These are phyloP conservation scores for Populus nigra DNA, from an alignment of 345 rosid species.

Conservation along the genomic window DNA sequence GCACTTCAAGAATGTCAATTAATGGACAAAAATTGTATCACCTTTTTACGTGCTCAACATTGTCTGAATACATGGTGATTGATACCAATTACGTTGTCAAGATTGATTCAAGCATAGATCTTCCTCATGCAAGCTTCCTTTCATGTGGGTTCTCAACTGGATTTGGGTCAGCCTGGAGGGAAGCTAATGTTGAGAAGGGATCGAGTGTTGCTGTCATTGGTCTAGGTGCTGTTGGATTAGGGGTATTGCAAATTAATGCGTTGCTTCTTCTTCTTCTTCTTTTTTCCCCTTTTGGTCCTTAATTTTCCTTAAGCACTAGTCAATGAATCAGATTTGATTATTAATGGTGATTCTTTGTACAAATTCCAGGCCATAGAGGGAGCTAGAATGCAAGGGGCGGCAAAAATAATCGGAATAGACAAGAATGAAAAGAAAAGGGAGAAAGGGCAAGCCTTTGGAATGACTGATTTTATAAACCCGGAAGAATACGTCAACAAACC, in stretches of 20 bases:
- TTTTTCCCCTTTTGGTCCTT: no score
- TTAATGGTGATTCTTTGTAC: no score
- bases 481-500: no score
- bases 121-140: conserved; percentile 48
- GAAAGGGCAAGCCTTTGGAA: no score
- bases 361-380: conserved; percentile 49
- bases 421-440: no score
- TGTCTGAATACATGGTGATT: conserved; percentile 56
- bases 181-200: conserved; percentile 47
- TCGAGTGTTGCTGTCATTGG: conserved; percentile 61
- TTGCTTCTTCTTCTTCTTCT: no score
- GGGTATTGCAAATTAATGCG: conserved; percentile 25
- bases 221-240: conserved; percentile 71
- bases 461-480: no score
- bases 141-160: conserved; percentile 79
- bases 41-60: conserved; percentile 50
- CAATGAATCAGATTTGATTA: no score
- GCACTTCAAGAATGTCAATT: conserved; percentile 55
- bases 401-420: conserved; percentile 32
- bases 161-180: conserved; percentile 68
- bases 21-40: conserved; percentile 47
- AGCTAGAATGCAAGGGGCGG: conserved; percentile 55
- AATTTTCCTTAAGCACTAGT: no score
- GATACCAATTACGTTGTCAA: conserved; percentile 44
- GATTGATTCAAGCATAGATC: conserved; percentile 37